A percentile compares a stretch with the other conserved stretches of the same genome.
Conservation (phyloP, 2,329 filamentous ascomycete species). For the Rhynchosporium agropyri region DNA sequence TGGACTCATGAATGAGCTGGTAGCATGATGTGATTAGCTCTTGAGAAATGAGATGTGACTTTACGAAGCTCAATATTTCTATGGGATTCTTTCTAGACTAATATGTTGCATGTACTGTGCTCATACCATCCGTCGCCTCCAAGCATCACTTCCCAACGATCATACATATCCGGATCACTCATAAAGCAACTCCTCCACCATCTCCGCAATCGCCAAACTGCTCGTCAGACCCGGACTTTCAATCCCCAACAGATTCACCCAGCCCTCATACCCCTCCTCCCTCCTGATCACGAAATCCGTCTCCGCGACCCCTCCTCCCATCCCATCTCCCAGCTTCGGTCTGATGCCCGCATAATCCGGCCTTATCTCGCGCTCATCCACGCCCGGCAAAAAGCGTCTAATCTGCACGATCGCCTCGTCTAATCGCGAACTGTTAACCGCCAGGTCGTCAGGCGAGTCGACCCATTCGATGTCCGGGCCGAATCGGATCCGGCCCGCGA, state of each 20-base stretch:
- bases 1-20: too few species aligned
- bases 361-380: conserved; percentile 66
- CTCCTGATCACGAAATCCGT: conserved; percentile 80
- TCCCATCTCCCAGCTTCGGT: conserved; percentile 75
- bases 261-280: conserved; percentile 78
- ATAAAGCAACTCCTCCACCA: conserved; percentile 56
- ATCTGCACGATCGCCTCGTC: conserved; percentile 74
- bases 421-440: conserved; percentile 65
- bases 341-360: conserved; percentile 91
- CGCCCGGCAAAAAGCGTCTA: conserved; percentile 71
- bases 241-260: conserved; percentile 89
- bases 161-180: neutral
- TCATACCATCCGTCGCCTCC: too few species aligned
- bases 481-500: conserved; percentile 82
- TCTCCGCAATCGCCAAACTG: conserved; percentile 80
- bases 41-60: too few species aligned
- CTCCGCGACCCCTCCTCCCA: conserved; percentile 67
- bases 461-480: conserved; percentile 97
- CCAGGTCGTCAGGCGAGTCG: conserved; percentile 67
- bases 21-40: too few species aligned
- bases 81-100: too few species aligned
- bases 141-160: neutral
- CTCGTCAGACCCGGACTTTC: conserved; percentile 93
- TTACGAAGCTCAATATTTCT: too few species aligned
- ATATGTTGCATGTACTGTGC: too few species aligned